Evolutionary conservation across 352 stramenopile genomes (phyloP).

Genomic region (Phytophthora sp.): DNA sequence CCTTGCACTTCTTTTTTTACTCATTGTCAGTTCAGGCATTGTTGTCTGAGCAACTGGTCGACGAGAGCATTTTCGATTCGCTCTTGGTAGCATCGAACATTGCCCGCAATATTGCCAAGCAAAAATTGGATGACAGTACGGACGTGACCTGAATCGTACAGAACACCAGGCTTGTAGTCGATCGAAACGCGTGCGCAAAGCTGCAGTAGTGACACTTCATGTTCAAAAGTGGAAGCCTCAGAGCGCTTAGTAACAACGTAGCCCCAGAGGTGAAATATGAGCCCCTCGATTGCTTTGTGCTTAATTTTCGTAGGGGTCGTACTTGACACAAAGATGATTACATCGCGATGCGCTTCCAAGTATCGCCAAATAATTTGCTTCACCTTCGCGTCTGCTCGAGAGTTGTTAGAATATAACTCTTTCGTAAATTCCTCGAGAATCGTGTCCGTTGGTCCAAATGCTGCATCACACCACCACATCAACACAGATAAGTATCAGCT

Average conservation of each 20-base stretch:
- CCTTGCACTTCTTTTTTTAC: not conserved
- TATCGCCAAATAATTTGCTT: slow-evolving; percentile 36
- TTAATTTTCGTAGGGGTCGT: slow-evolving; percentile 29
- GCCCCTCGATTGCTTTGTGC: slow-evolving; percentile 24
- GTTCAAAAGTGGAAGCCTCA: slow-evolving; percentile 23
- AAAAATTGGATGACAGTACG: slow-evolving; percentile 6
- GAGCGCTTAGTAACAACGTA: slow-evolving; percentile 51
- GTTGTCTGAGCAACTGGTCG: not conserved
- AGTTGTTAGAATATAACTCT: slow-evolving; percentile 29
- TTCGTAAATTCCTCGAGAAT: slow-evolving; percentile 32
- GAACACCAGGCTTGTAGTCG: slow-evolving; percentile 37
- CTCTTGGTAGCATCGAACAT: slow-evolving; percentile 4
- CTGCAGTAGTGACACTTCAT: slow-evolving; percentile 52
- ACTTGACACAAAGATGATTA: slow-evolving; percentile 29
- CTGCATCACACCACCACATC: too few species aligned
- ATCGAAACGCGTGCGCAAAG: slow-evolving; percentile 58
- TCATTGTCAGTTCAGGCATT: not conserved
- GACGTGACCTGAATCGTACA: too few species aligned
- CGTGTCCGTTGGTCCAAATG: too few species aligned
- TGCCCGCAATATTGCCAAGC: not conserved
- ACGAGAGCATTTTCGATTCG: slow-evolving; percentile 9
- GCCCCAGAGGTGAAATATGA: slow-evolving; percentile 27
- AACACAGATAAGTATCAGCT: too few species aligned
- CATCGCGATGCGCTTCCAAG: slow-evolving; percentile 27
- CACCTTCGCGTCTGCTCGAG: slow-evolving; percentile 30